These are phyloP conservation scores for Glaciozyma antarctica DNA, from an alignment of 768 basidiomycete species.

Conservation along the genomic window DNA sequence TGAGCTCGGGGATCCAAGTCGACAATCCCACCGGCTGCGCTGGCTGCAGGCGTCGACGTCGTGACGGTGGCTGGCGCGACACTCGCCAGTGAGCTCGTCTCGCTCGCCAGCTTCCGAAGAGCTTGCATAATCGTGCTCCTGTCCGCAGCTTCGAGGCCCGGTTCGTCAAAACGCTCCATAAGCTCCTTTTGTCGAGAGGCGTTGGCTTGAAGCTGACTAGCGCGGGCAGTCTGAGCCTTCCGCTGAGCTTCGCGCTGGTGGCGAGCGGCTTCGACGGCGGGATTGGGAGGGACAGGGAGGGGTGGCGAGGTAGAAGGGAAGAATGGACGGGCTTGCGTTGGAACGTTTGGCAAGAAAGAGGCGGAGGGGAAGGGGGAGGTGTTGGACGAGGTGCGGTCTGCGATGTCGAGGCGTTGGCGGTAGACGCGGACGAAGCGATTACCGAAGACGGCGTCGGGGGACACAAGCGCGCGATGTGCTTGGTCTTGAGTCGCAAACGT, in stretches of 20 bases:
- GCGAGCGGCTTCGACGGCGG: slow-evolving; percentile 40
- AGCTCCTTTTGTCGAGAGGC: slow-evolving; percentile 82
- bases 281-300: slow-evolving; percentile 37
- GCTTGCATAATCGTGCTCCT: slow-evolving; percentile 70
- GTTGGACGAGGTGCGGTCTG: slow-evolving; percentile 19
- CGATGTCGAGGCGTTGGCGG: slow-evolving; percentile 76
- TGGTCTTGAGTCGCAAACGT: slow-evolving; percentile 75
- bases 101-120: slow-evolving; percentile 64
- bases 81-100: slow-evolving; percentile 45
- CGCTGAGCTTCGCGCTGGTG: slow-evolving; percentile 33
- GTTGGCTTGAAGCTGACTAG: slow-evolving; percentile 61
- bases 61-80: neutral
- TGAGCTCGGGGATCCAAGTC: neutral
- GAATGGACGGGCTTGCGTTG: neutral
- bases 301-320: slow-evolving; percentile 8
- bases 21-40: too few species aligned
- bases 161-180: slow-evolving; percentile 55
- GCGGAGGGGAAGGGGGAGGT: slow-evolving; percentile 34
- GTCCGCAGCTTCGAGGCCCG: slow-evolving; percentile 54
- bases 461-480: slow-evolving; percentile 81
- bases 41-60: neutral
- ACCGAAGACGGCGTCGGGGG: slow-evolving; percentile 86
- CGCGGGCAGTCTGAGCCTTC: slow-evolving; percentile 44
- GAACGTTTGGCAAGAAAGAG: slow-evolving; percentile 25
- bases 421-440: slow-evolving; percentile 93